Evolutionary conservation across 345 rosid species (phyloP).

Genomic region (Camelina neglecta): DNA sequence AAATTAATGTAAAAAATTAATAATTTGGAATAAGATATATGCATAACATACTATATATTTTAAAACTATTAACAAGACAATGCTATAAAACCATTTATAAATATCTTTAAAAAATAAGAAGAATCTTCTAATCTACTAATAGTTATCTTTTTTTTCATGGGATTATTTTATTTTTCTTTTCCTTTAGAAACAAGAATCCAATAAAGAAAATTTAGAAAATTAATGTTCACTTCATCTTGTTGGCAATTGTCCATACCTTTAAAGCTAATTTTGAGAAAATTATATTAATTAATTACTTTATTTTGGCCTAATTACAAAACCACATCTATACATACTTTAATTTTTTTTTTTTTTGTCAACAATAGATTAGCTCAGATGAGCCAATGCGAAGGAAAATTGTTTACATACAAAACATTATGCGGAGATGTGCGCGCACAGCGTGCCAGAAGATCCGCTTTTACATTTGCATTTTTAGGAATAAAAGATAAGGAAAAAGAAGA

Average conservation of each 20-base stretch:
- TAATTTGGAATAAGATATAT: background rate
- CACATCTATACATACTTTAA: background rate
- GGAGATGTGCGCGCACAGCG: too few species aligned
- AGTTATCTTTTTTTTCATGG: too few species aligned
- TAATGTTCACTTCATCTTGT: background rate
- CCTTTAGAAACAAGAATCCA: background rate
- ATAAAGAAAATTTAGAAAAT: background rate
- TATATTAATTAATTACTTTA: slow-evolving; percentile 2
- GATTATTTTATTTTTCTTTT: too few species aligned
- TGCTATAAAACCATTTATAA: too few species aligned
- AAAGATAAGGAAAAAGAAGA: too few species aligned
- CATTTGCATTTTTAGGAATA: too few species aligned
- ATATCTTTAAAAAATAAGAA: background rate
- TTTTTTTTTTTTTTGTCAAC: too few species aligned
- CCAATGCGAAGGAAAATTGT: too few species aligned
- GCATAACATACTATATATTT: background rate
- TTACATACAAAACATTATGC: too few species aligned
- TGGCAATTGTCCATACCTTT: background rate
- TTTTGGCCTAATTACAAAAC: background rate
- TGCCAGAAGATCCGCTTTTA: too few species aligned
- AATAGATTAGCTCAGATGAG: too few species aligned
- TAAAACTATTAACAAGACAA: background rate
- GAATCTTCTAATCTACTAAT: too few species aligned
- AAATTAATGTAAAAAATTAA: background rate
- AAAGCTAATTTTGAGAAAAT: background rate